These are phyloP conservation scores for Stenocarpella maydis DNA, from an alignment of 2,329 filamentous ascomycete species.

Conservation along the genomic window DNA sequence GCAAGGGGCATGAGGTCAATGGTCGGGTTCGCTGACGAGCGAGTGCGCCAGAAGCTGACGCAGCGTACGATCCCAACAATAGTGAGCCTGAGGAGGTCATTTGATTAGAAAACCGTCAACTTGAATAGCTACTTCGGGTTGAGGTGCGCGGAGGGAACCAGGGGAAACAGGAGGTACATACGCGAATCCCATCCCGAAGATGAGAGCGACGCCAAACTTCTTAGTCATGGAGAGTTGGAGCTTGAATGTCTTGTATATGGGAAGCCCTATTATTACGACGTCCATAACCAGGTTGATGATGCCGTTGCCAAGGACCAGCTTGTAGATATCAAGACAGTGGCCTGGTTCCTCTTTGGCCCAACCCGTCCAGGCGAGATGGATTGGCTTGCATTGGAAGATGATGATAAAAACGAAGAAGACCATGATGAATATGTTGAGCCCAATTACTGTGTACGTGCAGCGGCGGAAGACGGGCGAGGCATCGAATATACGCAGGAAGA, in stretches of 20 bases:
- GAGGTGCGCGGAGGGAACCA: background rate
- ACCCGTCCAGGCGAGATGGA: slow-evolving; percentile 6
- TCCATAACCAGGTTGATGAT: slow-evolving; percentile 23
- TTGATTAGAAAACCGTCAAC: background rate
- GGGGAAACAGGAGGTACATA: background rate
- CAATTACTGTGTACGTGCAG: slow-evolving; percentile 9
- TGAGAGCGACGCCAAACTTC: slow-evolving; percentile 12
- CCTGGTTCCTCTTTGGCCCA: slow-evolving; percentile 3
- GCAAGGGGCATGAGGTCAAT: slow-evolving; percentile 20
- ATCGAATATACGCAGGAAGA: slow-evolving; percentile 24
- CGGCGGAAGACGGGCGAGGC: slow-evolving; percentile 6
- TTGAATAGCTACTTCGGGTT: background rate
- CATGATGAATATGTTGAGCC: slow-evolving; percentile 9
- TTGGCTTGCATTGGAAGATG: slow-evolving; percentile 13
- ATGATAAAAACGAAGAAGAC: slow-evolving; percentile 14
- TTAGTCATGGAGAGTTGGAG: slow-evolving; percentile 19
- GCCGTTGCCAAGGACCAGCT: slow-evolving; percentile 17
- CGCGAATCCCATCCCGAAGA: slow-evolving; percentile 27
- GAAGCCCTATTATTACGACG: slow-evolving; percentile 18
- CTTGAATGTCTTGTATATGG: slow-evolving; percentile 17
- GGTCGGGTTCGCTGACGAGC: slow-evolving; percentile 8
- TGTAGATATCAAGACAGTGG: slow-evolving; percentile 22
- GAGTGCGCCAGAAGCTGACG: slow-evolving; percentile 15
- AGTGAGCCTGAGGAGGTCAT: background rate
- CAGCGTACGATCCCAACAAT: slow-evolving; percentile 23